Evolutionary conservation across 108 stramenopile species (phyloP).

Genomic region (Aurantiochytrium sp.): DNA sequence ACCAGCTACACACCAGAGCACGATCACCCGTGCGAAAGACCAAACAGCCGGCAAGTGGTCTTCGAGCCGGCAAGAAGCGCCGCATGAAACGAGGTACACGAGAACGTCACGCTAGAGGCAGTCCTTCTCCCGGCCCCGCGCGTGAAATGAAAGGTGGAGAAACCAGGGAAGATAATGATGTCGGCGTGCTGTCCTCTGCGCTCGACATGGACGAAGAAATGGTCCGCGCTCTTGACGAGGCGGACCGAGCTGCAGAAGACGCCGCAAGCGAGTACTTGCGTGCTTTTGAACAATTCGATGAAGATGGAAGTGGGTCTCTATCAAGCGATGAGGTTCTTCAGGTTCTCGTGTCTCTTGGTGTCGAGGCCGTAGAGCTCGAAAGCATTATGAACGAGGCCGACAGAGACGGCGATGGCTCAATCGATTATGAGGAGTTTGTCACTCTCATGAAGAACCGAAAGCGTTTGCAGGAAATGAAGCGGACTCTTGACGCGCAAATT

Average conservation of each 20-base stretch:
- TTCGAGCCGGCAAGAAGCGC: too few species aligned
- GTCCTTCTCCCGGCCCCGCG: too few species aligned
- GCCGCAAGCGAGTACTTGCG: neutral
- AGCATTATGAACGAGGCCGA: neutral
- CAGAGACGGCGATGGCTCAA: neutral
- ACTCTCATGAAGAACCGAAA: neutral
- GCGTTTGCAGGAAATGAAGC: neutral
- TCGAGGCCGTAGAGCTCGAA: neutral
- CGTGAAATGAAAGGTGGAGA: neutral
- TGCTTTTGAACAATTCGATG: neutral
- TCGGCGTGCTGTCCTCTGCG: neutral
- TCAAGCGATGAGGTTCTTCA: neutral
- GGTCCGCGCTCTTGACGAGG: constrained; percentile 3
- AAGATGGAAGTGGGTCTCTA: neutral
- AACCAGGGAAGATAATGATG: neutral
- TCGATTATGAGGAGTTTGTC: constrained; percentile 10
- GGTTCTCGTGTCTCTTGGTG: neutral
- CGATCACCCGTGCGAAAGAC: neutral
- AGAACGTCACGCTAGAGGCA: too few species aligned
- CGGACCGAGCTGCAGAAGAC: neutral
- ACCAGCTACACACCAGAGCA: neutral
- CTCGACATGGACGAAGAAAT: neutral
- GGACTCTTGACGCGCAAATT: neutral
- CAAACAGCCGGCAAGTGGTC: neutral
- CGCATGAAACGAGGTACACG: too few species aligned